These are phyloP conservation scores for Neofusicoccum cordaticola DNA, from an alignment of 2,329 filamentous ascomycete genomes.

Conservation along the genomic window DNA sequence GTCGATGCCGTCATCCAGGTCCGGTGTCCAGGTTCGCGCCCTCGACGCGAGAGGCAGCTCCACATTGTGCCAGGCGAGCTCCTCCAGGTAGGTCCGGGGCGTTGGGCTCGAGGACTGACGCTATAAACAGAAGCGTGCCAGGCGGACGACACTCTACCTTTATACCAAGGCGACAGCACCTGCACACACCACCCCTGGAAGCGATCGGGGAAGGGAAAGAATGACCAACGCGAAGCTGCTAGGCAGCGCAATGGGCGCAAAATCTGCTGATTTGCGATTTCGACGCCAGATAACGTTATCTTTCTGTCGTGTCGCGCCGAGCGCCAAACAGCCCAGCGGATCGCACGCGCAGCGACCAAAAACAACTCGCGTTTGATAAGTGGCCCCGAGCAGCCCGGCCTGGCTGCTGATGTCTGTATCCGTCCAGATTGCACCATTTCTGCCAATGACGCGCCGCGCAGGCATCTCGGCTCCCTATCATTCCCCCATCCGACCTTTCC, in stretches of 20 bases:
- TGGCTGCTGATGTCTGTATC: conserved; percentile 3
- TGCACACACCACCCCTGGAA: neutral
- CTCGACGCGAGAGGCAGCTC: neutral
- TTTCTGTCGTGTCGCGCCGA: conserved; percentile 3
- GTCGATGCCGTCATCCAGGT: neutral
- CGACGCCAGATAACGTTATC: conserved; percentile 14
- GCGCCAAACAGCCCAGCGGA: conserved; percentile 4
- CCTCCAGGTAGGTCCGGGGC: conserved; percentile 3
- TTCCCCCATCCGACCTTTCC: neutral
- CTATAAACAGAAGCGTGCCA: neutral
- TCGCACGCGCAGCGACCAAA: neutral
- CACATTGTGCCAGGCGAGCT: neutral
- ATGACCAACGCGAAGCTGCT: conserved; percentile 4
- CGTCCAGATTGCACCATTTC: conserved; percentile 6
- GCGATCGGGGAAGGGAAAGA: neutral
- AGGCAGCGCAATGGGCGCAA: conserved; percentile 1
- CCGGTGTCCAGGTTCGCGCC: neutral
- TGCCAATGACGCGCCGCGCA: neutral
- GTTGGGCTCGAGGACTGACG: neutral
- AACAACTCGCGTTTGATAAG: conserved; percentile 8
- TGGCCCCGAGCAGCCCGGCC: conserved; percentile 1
- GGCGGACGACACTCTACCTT: conserved; percentile 1
- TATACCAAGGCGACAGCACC: neutral
- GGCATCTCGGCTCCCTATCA: neutral
- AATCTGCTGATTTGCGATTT: conserved; percentile 13